phyloP scores from a whole-genome alignment of 768 basidiomycete species.

The Leccinum imitatum region DNA sequence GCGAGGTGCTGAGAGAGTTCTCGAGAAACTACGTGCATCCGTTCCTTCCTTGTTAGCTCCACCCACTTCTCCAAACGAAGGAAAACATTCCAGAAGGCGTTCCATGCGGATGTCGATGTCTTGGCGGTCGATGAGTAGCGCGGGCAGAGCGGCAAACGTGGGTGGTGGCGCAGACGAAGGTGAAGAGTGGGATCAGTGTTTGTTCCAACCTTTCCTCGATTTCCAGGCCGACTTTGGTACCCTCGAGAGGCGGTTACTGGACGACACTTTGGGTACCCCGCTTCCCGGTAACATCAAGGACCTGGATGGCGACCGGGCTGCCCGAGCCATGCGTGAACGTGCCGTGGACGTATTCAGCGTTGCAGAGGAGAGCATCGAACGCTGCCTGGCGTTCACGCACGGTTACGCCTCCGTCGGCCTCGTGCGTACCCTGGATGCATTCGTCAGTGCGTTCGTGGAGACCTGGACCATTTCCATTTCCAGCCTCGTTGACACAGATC shows the following conservation, averaged over 20 bases:
- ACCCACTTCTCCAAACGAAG: slow-evolving; percentile 24
- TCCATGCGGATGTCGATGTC: slow-evolving; percentile 69
- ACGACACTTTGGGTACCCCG: slow-evolving; percentile 52
- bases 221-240: slow-evolving; percentile 82
- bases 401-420: slow-evolving; percentile 82
- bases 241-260: slow-evolving; percentile 72
- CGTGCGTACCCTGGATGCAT: slow-evolving; percentile 69
- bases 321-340: slow-evolving; percentile 71
- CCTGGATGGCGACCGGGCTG: slow-evolving; percentile 42
- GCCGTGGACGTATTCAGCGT: slow-evolving; percentile 71
- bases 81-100: slow-evolving; percentile 45
- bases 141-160: slow-evolving; percentile 17
- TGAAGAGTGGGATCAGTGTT: slow-evolving; percentile 81
- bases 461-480: slow-evolving; percentile 55
- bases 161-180: slow-evolving; percentile 22
- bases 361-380: slow-evolving; percentile 75
- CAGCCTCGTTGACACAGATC: slow-evolving; percentile 32
- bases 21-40: slow-evolving; percentile 66
- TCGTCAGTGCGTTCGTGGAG: slow-evolving; percentile 70
- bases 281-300: slow-evolving; percentile 30
- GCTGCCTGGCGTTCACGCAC: slow-evolving; percentile 82
- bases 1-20: slow-evolving; percentile 62
- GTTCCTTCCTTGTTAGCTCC: slow-evolving; percentile 20
- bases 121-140: slow-evolving; percentile 42
- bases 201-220: slow-evolving; percentile 94